phyloP scores from a whole-genome alignment of 768 basidiomycete species.

The Leucogyrophana mollusca region DNA sequence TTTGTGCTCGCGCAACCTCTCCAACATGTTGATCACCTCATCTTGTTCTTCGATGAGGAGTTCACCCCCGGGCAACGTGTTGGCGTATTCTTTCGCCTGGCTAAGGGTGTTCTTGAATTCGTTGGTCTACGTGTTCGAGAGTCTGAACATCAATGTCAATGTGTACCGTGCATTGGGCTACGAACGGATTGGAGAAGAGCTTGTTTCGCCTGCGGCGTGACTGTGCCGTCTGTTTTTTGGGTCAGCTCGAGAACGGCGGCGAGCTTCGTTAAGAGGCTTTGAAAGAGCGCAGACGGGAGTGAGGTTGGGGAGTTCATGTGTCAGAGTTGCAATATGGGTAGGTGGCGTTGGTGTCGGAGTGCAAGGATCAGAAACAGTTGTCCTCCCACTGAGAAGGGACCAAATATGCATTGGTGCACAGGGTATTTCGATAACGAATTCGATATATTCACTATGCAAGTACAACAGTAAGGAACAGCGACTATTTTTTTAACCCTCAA shows the following conservation, averaged over 20 bases:
- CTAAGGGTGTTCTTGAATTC: slow-evolving; percentile 60
- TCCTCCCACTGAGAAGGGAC: too few species aligned
- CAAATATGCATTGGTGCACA: too few species aligned
- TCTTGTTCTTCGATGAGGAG: slow-evolving; percentile 67
- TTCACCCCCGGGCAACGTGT: slow-evolving; percentile 69
- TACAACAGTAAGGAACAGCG: too few species aligned
- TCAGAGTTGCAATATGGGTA: too few species aligned
- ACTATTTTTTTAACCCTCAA: too few species aligned
- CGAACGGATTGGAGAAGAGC: slow-evolving; percentile 63
- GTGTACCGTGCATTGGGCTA: slow-evolving; percentile 8
- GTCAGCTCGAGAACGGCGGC: slow-evolving; percentile 60
- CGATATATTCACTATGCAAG: too few species aligned
- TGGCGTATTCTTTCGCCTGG: slow-evolving; percentile 60
- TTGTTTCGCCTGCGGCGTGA: slow-evolving; percentile 61
- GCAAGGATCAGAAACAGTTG: too few species aligned
- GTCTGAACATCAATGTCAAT: background rate
- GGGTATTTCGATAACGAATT: too few species aligned
- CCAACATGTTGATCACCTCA: slow-evolving; percentile 68
- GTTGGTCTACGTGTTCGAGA: slow-evolving; percentile 51
- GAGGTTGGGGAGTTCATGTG: slow-evolving; percentile 3
- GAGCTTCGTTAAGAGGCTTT: slow-evolving; percentile 58
- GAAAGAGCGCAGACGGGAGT: slow-evolving; percentile 50
- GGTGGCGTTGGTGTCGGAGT: too few species aligned
- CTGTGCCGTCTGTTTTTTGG: slow-evolving; percentile 52
- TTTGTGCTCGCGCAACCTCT: slow-evolving; percentile 61